Evolutionary conservation across 805 yeast species (phyloP).

Genomic region (Zygosaccharomyces kombuchaensis): DNA sequence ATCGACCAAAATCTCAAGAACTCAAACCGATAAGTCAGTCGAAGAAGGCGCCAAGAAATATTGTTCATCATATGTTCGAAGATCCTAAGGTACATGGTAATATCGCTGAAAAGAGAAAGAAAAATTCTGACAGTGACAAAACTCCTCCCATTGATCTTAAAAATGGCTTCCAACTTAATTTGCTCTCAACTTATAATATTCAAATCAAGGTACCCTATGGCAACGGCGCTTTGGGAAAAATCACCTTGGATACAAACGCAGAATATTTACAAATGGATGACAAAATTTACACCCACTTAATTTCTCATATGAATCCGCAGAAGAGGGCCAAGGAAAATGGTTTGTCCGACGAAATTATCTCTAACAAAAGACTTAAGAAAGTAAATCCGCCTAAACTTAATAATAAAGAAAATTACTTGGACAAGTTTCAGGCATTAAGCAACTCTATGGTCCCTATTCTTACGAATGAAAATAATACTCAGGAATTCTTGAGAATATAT

Average conservation of each 20-base stretch:
- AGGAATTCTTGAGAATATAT: conserved; percentile 2
- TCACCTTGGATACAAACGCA: conserved; percentile 16
- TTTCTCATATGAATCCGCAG: neutral
- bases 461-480: neutral
- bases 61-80: neutral
- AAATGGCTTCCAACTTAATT: neutral
- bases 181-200: conserved; percentile 1
- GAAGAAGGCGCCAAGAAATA: neutral
- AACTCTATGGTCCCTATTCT: neutral
- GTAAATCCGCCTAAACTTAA: neutral
- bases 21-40: neutral
- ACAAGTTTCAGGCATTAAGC: neutral
- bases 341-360: neutral
- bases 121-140: neutral
- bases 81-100: neutral
- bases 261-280: conserved; percentile 13
- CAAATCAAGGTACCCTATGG: conserved; percentile 5
- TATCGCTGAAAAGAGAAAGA: conserved; percentile 5
- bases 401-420: neutral
- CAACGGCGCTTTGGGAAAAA: conserved; percentile 6
- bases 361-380: neutral
- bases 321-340: neutral
- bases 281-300: neutral
- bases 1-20: neutral
- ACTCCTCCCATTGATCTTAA: neutral